Evolutionary conservation across 192 early-diverging fungal genomes (phyloP), one percentile per base, ranked within the genome.

Genomic region (Podila clonocystis): DNA sequence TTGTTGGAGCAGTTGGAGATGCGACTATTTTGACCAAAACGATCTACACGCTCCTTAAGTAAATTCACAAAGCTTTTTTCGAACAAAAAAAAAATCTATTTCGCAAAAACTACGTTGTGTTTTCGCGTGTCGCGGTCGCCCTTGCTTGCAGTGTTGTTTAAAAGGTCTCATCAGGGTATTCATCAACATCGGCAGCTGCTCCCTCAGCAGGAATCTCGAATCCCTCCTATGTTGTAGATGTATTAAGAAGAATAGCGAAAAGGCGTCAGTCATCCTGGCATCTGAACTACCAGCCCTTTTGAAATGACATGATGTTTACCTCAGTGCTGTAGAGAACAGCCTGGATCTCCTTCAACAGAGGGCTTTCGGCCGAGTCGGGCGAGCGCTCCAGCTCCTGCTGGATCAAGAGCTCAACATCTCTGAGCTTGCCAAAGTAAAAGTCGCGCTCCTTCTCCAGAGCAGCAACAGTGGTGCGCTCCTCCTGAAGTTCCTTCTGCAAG

Each of bases 391-490:
- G 50, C 63, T 92, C 79, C 65, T 94, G 87, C 85, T 98, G 97
- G 13, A 98, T 90, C 66, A 94, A 87, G 31, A 99, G 89, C 70
- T 98, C 97, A 84, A 98, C 96, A 78, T 98, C 96, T 36, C 97
- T 85, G 71, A 98, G 85, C 85, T 98, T 99, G 29, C 83, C 75
- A 83, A 97, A 99, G 72, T 99, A 99, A 82, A 99, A 99, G 70
- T 99, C 97, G 28, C 98, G 88, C 80, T 99, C 97, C 85, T 96
- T 98, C 80, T 97, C 97, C 24, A 96, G 90, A 62, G 94, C 95
- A 64, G 97, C 95, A 38, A 98, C 92, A 29, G 93, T 91, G 26
- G 92, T 88, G 82, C 95, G 95, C 60, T 94, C 85, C 74, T 97
- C 95, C 50, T 87, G 88, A 28, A 94, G 66, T 74, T 97, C 92